Evolutionary conservation across 106 monocot species (phyloP), one percentile per base, ranked within the genome.

Genomic region (Agapanthus africanus): DNA sequence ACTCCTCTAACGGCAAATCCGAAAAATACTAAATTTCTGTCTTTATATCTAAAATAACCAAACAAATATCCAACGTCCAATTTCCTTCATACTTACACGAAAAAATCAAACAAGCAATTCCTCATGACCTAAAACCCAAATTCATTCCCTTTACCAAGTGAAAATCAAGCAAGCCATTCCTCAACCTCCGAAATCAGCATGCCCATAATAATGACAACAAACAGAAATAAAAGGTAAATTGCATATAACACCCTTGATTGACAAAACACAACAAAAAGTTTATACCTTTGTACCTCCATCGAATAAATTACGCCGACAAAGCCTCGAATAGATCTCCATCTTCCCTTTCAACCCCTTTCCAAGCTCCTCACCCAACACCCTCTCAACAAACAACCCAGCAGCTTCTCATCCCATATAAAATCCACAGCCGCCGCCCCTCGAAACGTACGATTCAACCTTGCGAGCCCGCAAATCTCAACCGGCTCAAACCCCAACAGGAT

Each of bases 301-400:
- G 32, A 94, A 90, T 19, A 78, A 77, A 72, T 65, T 87, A 28
- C 67, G 82, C 10, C 79, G 87, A 50, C 78, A 90, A 4, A 94
- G 87, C 71, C 73, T 69, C n/a, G 84, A 80, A 37, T 77, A 94
- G 30, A 90, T 73, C 42, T 90, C 94, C 78, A 79, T 94, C 79
- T 85, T 94, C 64, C 32, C 41, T 7, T 76, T 62, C 21, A 27
- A 25, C 16, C 11, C 28, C 36, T 54, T 26, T 23, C 38, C 16
- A 9, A 11, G 1, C 57, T 11, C 23, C 23, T 26, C 65, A 26
- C 38, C 74, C 30, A 60, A 37, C 11, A 70, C 76, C 80, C 50
- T 76, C 56, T 76, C 75, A 44, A 85, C 2, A 28, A 94, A 46
- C 54, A 73, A 77, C 28, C 44, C 50, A 94, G 70, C 80, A 90